A percentile compares a stretch with the other conserved stretches of the same genome.
Conservation (phyloP, 2,329 filamentous ascomycete genomes). For the Aspergillus nomiae region DNA sequence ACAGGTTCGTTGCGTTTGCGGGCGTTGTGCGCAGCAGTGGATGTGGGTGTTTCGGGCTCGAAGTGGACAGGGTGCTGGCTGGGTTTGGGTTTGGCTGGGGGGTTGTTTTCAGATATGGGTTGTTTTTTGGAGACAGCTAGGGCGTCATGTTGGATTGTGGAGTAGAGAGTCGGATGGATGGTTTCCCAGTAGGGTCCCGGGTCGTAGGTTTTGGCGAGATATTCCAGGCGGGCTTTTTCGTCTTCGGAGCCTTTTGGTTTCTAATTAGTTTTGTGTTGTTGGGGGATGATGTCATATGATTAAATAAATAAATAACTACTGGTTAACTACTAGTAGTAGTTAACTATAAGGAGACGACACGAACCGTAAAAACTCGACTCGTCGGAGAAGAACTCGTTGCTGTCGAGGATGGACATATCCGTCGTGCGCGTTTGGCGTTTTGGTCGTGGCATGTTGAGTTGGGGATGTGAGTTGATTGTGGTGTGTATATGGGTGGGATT, state of each 20-base stretch:
- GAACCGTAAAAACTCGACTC: slow-evolving; percentile 50
- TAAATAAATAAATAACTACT: not conserved
- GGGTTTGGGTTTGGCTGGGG: not conserved
- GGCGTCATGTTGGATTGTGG: slow-evolving; percentile 33
- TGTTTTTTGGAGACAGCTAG: not conserved
- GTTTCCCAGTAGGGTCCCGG: slow-evolving; percentile 52
- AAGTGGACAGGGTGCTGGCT: not conserved
- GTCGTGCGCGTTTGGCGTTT: not conserved
- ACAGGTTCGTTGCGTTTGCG: not conserved
- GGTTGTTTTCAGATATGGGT: not conserved
- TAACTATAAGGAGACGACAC: not conserved
- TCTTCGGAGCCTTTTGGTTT: slow-evolving; percentile 57
- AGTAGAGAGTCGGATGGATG: slow-evolving; percentile 33
- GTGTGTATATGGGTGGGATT: no score
- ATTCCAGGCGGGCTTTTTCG: slow-evolving; percentile 51
- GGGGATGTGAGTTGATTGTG: no score
- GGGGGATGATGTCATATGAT: not conserved
- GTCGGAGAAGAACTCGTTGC: slow-evolving; percentile 38
- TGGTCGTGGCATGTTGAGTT: not conserved
- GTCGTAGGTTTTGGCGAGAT: slow-evolving; percentile 56
- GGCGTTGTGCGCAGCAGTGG: not conserved
- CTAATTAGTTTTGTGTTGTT: not conserved
- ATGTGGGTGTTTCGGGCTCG: not conserved
- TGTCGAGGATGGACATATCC: not conserved
- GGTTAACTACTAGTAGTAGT: not conserved